Base-by-base conservation (phyloP, 768 basidiomycete genomes). In the Cyclocybe aegerita region DNA sequence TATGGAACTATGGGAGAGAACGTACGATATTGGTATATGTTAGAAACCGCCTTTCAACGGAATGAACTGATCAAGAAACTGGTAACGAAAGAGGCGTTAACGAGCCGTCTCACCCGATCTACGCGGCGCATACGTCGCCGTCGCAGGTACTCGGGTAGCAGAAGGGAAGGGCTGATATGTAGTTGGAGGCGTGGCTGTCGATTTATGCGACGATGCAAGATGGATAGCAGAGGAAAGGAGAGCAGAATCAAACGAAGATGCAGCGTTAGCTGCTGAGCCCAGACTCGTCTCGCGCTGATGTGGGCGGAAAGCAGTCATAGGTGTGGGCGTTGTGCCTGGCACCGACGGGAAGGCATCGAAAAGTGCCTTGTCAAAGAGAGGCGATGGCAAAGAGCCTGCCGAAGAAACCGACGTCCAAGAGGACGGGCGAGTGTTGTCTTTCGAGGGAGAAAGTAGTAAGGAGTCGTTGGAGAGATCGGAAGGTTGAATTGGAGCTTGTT, bases 261-360 rank as follows among this genome's bases (percentile, higher is more conserved):
- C 51, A 40, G 53, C 30, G 33, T 53, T 48, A 44, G 54, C 35
- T 4, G 56, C 50, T 11, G 55, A 49, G 30, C 23, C 43, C 52
- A 37, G 15, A 23, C 50, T 49, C 23, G 48, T 36, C 11, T 52
- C 39, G 15, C 49, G 16, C 17, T 47, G 46, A 44, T 46, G 48
- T 14, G 39, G 49, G 44, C 29, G 38, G 14, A 42, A 33, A 10
- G 42, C 52, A 15, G 48, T 41, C 30, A 48, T 39, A 10, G 43
- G 57, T 34, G 40, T 59, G 1, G 79, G 78, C 4, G 74, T 64
- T 12, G 70, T 72, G 41, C 76, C 70, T 1, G 88, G 87, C 4
- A 89, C 86, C 32, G 79, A 78, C 16, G 88, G 88, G 66, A 90
- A 89, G 6, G 85, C 78, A 50, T 88, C 86, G 55, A 84, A 86